phyloP scores from a whole-genome alignment of 306 rosid species.

The Vigna reflexopilosa region DNA sequence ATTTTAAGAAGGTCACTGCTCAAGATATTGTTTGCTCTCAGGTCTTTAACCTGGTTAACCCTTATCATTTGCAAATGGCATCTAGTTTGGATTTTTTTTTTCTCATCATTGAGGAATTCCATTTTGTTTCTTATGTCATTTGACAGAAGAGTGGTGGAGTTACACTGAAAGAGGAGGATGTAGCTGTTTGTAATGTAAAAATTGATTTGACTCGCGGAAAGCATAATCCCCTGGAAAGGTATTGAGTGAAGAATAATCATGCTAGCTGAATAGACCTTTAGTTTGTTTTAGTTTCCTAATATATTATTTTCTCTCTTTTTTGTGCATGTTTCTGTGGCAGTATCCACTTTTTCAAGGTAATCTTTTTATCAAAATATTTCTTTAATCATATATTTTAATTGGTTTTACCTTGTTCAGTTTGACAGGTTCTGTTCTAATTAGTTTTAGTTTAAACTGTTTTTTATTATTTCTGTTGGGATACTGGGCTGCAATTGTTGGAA shows the following conservation, averaged over 20 bases:
- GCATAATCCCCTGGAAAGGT: conserved; percentile 91
- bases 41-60: conserved; percentile 51
- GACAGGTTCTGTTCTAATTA: neutral
- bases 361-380: conserved; percentile 26
- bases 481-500: conserved; percentile 5
- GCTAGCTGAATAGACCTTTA: conserved; percentile 8
- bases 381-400: neutral
- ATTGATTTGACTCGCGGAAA: conserved; percentile 96
- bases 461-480: neutral
- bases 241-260: conserved; percentile 40
- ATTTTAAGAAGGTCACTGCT: conserved; percentile 84
- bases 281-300: conserved; percentile 36
- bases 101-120: neutral
- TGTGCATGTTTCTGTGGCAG: conserved; percentile 66
- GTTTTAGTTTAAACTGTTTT: neutral
- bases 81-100: conserved; percentile 34
- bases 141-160: conserved; percentile 82
- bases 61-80: conserved; percentile 31
- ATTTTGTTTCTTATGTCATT: conserved; percentile 28
- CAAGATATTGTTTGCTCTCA: conserved; percentile 95
- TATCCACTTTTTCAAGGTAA: conserved; percentile 91
- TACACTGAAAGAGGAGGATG: conserved; percentile 78
- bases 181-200: conserved; percentile 79
- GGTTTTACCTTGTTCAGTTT: neutral
- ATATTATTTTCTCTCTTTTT: conserved; percentile 32